Evolutionary conservation across 179 eudicot species (phyloP).

Genomic region (Camellia oleifera): DNA sequence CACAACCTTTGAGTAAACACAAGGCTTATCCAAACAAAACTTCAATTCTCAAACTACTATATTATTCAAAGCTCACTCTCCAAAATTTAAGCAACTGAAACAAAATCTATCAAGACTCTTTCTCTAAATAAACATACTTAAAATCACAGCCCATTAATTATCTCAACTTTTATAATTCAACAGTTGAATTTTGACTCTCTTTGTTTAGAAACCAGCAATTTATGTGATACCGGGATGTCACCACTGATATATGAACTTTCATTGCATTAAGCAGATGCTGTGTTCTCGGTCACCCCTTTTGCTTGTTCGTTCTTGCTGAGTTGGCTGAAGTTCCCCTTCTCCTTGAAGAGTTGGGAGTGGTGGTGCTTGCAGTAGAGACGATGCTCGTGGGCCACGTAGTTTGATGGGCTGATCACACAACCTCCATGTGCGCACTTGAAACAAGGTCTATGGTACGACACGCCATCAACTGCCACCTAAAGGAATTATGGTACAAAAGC

Average conservation of each 20-base stretch:
- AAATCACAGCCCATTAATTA: neutral
- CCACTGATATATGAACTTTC: neutral
- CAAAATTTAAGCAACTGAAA: neutral
- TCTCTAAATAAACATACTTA: neutral
- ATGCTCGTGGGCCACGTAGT: conserved; percentile 76
- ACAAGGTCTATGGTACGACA: conserved; percentile 66
- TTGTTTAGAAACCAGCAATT: neutral
- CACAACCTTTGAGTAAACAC: neutral
- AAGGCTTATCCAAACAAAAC: neutral
- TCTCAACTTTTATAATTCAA: neutral
- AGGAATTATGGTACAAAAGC: neutral
- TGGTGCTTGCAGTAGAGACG: conserved; percentile 85
- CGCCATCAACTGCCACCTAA: conserved; percentile 78
- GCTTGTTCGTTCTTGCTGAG: conserved; percentile 35
- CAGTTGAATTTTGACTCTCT: neutral
- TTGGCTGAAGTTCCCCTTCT: conserved; percentile 82
- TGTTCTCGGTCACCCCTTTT: conserved; percentile 8
- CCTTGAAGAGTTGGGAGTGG: conserved; percentile 84
- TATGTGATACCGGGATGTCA: neutral
- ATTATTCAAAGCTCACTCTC: neutral
- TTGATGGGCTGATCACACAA: conserved; percentile 80
- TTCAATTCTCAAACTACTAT: neutral
- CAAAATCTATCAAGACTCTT: neutral
- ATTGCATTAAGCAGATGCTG: neutral
- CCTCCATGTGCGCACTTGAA: conserved; percentile 83